Percentiles rank a stretch among this genome's conserved stretches.
Conservation (phyloP, 1,284 basidiomycete genomes). For the Abortiporus biennis region DNA sequence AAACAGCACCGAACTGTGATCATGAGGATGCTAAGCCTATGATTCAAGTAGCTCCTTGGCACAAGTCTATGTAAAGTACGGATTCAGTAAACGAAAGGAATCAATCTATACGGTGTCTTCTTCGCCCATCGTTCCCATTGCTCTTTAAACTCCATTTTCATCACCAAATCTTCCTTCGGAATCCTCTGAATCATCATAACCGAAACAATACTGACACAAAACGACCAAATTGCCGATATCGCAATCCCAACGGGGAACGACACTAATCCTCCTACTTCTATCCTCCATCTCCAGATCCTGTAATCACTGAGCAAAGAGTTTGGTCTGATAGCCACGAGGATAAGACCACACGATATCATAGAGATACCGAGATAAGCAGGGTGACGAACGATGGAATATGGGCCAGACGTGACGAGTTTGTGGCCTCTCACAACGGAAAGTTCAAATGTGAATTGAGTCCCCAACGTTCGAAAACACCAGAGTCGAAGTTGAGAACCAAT, state of each 20-base stretch:
- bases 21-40: too few species aligned
- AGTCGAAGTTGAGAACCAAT: constrained; percentile 4
- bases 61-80: too few species aligned
- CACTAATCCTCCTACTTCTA: too few species aligned
- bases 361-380: constrained; percentile 7
- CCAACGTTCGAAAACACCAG: constrained; percentile 6
- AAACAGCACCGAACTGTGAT: too few species aligned
- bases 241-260: too few species aligned
- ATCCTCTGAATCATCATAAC: too few species aligned
- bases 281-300: too few species aligned
- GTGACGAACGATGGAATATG: constrained; percentile 12
- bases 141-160: constrained; percentile 7
- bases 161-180: constrained; percentile 6
- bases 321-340: background rate
- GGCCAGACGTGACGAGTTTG: constrained; percentile 10
- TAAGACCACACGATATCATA: background rate
- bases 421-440: constrained; percentile 7
- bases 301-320: too few species aligned
- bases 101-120: constrained; percentile 8
- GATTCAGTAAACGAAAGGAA: constrained; percentile 9
- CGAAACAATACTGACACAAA: too few species aligned
- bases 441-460: constrained; percentile 10
- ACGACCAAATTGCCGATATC: too few species aligned
- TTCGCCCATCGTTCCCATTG: constrained; percentile 9
- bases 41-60: too few species aligned